phyloP scores from a whole-genome alignment of 108 stramenopile genomes.

The Poteriospumella lacustris region DNA sequence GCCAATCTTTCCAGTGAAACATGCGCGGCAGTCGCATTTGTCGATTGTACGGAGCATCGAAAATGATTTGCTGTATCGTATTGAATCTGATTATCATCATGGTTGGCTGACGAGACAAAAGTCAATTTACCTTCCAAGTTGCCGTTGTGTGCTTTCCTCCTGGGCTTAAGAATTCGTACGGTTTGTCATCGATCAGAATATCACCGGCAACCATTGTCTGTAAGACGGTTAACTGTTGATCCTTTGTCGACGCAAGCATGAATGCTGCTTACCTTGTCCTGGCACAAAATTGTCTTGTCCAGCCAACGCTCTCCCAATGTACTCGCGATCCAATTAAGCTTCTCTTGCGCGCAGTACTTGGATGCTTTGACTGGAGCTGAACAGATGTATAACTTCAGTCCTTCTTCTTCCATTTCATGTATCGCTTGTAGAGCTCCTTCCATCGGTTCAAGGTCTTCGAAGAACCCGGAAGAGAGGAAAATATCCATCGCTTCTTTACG shows the following conservation, averaged over 20 bases:
- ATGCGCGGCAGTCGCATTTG: background rate
- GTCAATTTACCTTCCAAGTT: background rate
- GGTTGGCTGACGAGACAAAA: background rate
- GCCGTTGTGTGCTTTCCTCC: constrained; percentile 4
- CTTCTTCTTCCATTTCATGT: background rate
- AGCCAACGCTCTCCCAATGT: constrained; percentile 3
- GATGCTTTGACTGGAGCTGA: background rate
- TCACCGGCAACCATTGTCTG: background rate
- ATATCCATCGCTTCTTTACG: background rate
- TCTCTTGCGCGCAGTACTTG: constrained; percentile 14
- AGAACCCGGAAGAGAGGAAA: background rate
- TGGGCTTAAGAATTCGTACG: background rate
- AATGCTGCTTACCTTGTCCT: background rate
- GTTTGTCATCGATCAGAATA: constrained; percentile 23
- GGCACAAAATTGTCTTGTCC: background rate
- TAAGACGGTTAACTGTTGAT: background rate
- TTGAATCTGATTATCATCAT: background rate
- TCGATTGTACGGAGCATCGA: constrained; percentile 12
- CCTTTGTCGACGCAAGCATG: background rate
- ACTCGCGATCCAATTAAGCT: background rate
- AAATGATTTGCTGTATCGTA: background rate
- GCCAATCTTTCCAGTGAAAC: background rate
- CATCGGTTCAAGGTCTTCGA: background rate
- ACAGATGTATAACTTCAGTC: background rate
- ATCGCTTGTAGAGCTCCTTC: background rate